phyloP scores from a whole-genome alignment of 108 stramenopile genomes.

The Nitzschia inconspicua region DNA sequence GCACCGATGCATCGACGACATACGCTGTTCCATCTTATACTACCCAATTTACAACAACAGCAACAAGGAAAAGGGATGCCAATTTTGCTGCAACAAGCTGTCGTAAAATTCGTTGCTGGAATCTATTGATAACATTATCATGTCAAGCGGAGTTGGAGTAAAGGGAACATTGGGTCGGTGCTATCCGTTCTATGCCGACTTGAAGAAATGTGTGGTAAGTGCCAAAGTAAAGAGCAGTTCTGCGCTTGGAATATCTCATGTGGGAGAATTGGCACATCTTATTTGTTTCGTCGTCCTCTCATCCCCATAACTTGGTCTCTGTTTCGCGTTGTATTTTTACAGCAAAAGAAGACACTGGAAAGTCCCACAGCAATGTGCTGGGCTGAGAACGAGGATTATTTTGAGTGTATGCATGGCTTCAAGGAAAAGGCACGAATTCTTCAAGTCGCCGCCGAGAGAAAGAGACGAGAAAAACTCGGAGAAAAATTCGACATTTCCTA shows the following conservation, averaged over 20 bases:
- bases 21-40: no score
- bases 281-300: neutral
- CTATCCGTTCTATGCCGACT: constrained; percentile 81
- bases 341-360: constrained; percentile 26
- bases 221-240: no score
- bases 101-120: no score
- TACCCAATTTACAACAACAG: no score
- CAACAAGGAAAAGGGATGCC: no score
- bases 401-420: constrained; percentile 85
- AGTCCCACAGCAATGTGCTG: constrained; percentile 38
- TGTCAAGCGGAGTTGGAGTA: constrained; percentile 79
- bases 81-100: no score
- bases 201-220: constrained; percentile 78
- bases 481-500: constrained; percentile 26
- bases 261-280: neutral
- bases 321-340: neutral
- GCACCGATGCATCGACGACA: no score
- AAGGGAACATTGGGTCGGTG: constrained; percentile 71
- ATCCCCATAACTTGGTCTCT: neutral
- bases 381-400: constrained; percentile 71
- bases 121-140: no score
- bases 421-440: constrained; percentile 68
- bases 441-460: constrained; percentile 54
- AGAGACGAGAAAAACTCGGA: constrained; percentile 42
- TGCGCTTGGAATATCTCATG: neutral